A percentile compares a stretch with the other conserved stretches of the same genome.
Evolutionary conservation across 1,139 yeast genomes (phyloP).

Genomic region (Magnusiomyces suaveolens): DNA sequence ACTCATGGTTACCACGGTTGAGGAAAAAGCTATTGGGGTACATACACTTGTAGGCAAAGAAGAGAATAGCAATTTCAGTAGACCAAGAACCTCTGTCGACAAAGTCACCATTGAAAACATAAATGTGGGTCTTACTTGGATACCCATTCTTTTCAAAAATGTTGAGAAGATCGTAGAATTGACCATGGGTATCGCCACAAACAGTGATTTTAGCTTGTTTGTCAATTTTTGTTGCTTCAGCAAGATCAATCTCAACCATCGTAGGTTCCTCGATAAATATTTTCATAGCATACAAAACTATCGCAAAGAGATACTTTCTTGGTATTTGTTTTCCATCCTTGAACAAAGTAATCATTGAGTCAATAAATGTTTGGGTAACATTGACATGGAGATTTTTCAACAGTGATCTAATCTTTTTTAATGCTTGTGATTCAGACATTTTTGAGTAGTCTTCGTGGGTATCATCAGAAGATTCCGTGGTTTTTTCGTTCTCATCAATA

Average conservation of each 20-base stretch:
- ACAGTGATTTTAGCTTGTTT: constrained; percentile 48
- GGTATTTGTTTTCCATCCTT: constrained; percentile 66
- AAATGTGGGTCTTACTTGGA: constrained; percentile 53
- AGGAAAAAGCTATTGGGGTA: constrained; percentile 66
- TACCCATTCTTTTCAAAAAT: constrained; percentile 70
- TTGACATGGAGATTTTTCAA: constrained; percentile 17
- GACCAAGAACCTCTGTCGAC: constrained; percentile 99
- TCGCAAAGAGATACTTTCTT: constrained; percentile 74
- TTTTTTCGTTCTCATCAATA: constrained; percentile 24
- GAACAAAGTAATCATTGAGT: constrained; percentile 57
- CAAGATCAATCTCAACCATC: constrained; percentile 57
- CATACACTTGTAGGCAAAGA: constrained; percentile 67
- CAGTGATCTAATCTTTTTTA: constrained; percentile 9
- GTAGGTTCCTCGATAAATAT: constrained; percentile 59
- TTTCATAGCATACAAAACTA: constrained; percentile 62
- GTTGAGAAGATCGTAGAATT: constrained; percentile 78
- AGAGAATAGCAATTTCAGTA: constrained; percentile 81
- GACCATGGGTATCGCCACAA: constrained; percentile 98
- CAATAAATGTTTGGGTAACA: constrained; percentile 46
- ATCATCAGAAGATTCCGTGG: constrained; percentile 8
- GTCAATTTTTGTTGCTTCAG: constrained; percentile 19
- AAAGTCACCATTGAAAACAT: constrained; percentile 91
- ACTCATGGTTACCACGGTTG: constrained; percentile 95
- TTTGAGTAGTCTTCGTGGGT: background rate
- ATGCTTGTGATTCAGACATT: constrained; percentile 7